A percentile compares a stretch with the other conserved stretches of the same genome.
phyloP scores from a whole-genome alignment of 176 grass and related monocot genomes.

The Ensete ventricosum region DNA sequence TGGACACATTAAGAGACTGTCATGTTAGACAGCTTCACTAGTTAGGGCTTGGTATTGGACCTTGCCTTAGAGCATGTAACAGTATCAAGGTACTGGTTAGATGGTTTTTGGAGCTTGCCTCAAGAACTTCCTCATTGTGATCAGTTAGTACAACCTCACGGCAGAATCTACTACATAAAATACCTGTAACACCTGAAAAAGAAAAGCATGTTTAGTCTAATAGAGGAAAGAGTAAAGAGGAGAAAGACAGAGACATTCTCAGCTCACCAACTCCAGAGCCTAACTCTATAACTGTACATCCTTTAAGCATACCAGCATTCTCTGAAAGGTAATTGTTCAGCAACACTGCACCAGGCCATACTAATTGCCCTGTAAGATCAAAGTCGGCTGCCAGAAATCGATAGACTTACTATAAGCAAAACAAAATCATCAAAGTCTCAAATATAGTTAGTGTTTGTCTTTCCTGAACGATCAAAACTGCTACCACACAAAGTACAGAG shows the following conservation, averaged over 20 bases:
- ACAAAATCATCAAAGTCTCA: neutral
- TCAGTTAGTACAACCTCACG: constrained; percentile 65
- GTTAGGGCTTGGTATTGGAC: neutral
- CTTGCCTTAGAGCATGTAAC: neutral
- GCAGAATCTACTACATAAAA: constrained; percentile 82
- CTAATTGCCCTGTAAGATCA: constrained; percentile 92
- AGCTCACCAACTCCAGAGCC: constrained; percentile 86
- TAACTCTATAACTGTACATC: constrained; percentile 55
- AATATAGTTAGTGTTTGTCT: neutral
- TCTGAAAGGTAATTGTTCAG: constrained; percentile 82
- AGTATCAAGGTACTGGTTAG: neutral
- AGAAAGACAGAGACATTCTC: neutral
- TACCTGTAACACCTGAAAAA: constrained; percentile 66
- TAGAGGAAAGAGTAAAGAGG: neutral
- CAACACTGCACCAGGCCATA: constrained; percentile 85
- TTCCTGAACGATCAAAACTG: too few relatives aligned
- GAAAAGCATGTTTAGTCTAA: constrained; percentile 8
- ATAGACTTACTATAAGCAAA: constrained; percentile 7
- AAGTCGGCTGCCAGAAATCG: constrained; percentile 69
- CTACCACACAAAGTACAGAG: too few relatives aligned
- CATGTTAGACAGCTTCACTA: neutral
- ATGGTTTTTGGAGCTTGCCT: constrained; percentile 45
- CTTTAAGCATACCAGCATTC: constrained; percentile 66
- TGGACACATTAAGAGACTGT: neutral
- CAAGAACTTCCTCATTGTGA: constrained; percentile 94